These are phyloP conservation scores for Metschnikowia reukaufii DNA, from an alignment of 805 yeast genomes.

Conservation along the genomic window DNA sequence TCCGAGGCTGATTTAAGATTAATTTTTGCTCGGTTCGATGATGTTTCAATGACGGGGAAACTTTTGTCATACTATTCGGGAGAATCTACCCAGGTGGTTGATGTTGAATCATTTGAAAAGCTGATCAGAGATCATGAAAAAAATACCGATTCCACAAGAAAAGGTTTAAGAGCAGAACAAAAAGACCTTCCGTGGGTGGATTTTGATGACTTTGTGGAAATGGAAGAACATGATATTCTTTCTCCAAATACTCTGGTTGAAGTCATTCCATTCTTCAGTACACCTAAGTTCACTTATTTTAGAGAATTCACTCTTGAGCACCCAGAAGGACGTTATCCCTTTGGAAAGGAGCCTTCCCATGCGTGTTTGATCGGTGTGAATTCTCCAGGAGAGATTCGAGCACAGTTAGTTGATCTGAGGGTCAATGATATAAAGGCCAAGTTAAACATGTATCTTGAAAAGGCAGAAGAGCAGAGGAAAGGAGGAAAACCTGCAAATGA, in stretches of 20 bases:
- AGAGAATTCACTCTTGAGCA: slow-evolving; percentile 49
- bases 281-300: slow-evolving; percentile 63
- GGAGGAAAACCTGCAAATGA: neutral
- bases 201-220: slow-evolving; percentile 69
- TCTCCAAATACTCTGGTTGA: slow-evolving; percentile 44
- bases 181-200: slow-evolving; percentile 63
- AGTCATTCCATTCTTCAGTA: slow-evolving; percentile 46
- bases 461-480: slow-evolving; percentile 5
- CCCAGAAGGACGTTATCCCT: slow-evolving; percentile 49
- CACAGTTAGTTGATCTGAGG: slow-evolving; percentile 36
- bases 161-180: slow-evolving; percentile 19
- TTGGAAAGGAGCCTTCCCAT: slow-evolving; percentile 64
- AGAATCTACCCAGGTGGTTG: slow-evolving; percentile 10
- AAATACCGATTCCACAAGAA: slow-evolving; percentile 1
- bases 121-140: slow-evolving; percentile 7
- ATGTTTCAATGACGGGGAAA: slow-evolving; percentile 41
- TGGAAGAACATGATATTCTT: slow-evolving; percentile 50
- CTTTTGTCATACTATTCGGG: slow-evolving; percentile 19
- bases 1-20: slow-evolving; percentile 67
- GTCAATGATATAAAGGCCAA: slow-evolving; percentile 16
- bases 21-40: slow-evolving; percentile 62
- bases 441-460: slow-evolving; percentile 14
- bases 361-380: slow-evolving; percentile 56
- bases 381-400: slow-evolving; percentile 58
- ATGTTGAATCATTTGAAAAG: slow-evolving; percentile 14